A percentile compares a stretch with the other conserved stretches of the same genome.
phyloP scores from a whole-genome alignment of 2,329 filamentous ascomycete species.

The Stachybotrys echinatus region DNA sequence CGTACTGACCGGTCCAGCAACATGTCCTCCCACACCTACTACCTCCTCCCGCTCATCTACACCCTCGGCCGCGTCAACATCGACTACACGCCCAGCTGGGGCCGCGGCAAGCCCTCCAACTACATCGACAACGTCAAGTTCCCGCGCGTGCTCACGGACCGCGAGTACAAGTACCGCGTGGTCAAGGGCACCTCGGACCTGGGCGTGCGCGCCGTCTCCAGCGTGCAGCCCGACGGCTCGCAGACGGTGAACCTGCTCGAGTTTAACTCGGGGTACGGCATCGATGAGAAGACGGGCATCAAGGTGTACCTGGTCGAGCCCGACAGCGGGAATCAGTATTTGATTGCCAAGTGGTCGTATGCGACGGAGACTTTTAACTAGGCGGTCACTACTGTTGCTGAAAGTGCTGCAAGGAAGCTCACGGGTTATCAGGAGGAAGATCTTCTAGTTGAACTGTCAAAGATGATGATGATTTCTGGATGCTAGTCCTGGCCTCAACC shows the following conservation, averaged over 20 bases:
- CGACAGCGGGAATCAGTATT: slow-evolving; percentile 3
- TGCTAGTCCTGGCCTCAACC: too few species aligned
- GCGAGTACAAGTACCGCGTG: slow-evolving; percentile 7
- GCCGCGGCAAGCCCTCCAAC: slow-evolving; percentile 7
- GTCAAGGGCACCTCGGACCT: slow-evolving; percentile 5
- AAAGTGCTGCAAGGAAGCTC: too few species aligned
- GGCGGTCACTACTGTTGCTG: too few species aligned
- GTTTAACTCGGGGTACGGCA: slow-evolving; percentile 6
- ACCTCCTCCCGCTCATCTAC: not conserved
- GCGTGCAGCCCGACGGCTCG: slow-evolving; percentile 2
- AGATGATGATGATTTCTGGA: too few species aligned
- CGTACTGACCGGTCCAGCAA: not conserved
- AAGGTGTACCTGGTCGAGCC: slow-evolving; percentile 8
- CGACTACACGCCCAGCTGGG: slow-evolving; percentile 8
- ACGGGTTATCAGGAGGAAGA: too few species aligned
- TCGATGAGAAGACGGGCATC: slow-evolving; percentile 5
- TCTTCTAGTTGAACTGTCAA: too few species aligned
- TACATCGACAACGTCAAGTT: slow-evolving; percentile 9
- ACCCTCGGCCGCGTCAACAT: slow-evolving; percentile 1
- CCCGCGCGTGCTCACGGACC: slow-evolving; percentile 5
- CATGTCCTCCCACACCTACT: not conserved
- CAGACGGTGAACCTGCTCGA: slow-evolving; percentile 9
- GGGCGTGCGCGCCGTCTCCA: slow-evolving; percentile 3
- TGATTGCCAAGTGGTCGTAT: slow-evolving; percentile 6
- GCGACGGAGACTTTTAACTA: too few species aligned